phyloP scores from a whole-genome alignment of 2,329 filamentous ascomycete genomes.

The Furcasterigmium sp. region DNA sequence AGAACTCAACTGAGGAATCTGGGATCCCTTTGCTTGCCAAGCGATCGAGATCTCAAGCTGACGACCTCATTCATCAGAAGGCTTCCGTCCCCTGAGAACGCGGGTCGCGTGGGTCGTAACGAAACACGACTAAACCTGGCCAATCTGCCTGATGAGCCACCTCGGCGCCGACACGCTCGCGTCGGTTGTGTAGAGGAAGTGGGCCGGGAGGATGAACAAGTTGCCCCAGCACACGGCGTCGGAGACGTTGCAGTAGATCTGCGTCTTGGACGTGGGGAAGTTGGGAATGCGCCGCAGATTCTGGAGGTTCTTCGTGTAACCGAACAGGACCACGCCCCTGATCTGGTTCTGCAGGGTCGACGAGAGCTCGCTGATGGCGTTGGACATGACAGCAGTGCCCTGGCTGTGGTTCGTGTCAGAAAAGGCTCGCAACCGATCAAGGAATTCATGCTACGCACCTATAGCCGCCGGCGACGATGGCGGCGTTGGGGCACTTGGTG shows the following conservation, averaged over 20 bases:
- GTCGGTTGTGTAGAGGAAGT: conserved; percentile 22
- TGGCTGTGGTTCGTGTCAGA: conserved; percentile 19
- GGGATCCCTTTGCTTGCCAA: no score
- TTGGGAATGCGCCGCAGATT: conserved; percentile 31
- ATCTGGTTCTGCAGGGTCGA: conserved; percentile 24
- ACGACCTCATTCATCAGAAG: no score
- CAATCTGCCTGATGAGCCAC: conserved; percentile 16
- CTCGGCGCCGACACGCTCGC: conserved; percentile 15
- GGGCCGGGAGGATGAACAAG: conserved; percentile 26
- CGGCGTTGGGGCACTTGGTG: conserved; percentile 35
- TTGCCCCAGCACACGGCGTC: conserved; percentile 32
- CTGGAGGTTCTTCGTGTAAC: conserved; percentile 38
- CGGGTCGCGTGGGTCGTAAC: no score
- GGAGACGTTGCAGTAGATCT: conserved; percentile 29
- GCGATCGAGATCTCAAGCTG: no score
- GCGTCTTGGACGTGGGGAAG: conserved; percentile 25
- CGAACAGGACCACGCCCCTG: conserved; percentile 29
- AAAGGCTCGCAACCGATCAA: not conserved
- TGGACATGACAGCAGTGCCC: conserved; percentile 37
- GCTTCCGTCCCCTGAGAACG: no score
- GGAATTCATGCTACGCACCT: conserved; percentile 10
- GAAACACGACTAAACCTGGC: conserved; percentile 7
- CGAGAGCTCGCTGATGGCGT: conserved; percentile 28
- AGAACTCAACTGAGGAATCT: no score
- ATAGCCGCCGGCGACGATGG: conserved; percentile 35